Evolutionary conservation across 768 basidiomycete genomes (phyloP).

Genomic region (Serendipita indica): DNA sequence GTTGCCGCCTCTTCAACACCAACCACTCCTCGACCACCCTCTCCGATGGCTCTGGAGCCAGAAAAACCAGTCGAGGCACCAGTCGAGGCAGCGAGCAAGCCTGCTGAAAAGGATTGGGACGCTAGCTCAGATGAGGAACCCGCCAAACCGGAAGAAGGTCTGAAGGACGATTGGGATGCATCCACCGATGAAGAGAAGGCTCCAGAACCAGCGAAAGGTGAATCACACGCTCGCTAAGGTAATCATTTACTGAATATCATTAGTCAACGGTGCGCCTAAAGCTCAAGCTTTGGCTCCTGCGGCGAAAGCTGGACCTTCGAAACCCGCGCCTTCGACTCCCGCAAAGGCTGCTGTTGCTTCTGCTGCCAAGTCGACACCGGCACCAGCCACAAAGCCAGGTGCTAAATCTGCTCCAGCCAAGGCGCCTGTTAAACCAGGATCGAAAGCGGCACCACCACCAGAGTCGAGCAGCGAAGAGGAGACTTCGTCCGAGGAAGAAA

Average conservation of each 20-base stretch:
- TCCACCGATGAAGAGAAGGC: constrained; percentile 36
- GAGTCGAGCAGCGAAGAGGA: constrained; percentile 18
- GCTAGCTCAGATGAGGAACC: constrained; percentile 20
- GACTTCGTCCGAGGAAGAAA: constrained; percentile 22
- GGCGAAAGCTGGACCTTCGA: constrained; percentile 19
- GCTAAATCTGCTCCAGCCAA: constrained; percentile 16
- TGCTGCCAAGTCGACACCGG: constrained; percentile 15
- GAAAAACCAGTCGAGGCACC: constrained; percentile 25
- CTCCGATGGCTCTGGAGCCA: constrained; percentile 22
- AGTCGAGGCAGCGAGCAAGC: constrained; percentile 9
- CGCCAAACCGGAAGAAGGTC: constrained; percentile 21
- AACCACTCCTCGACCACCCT: constrained; percentile 5
- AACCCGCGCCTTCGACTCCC: too few species aligned
- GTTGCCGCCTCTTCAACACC: constrained; percentile 41
- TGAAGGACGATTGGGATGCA: constrained; percentile 48
- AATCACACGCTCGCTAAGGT: too few species aligned
- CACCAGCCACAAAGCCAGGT: constrained; percentile 16
- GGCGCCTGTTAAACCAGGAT: constrained; percentile 19
- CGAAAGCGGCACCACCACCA: constrained; percentile 20
- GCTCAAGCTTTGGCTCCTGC: constrained; percentile 17
- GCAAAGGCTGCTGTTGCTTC: constrained; percentile 18
- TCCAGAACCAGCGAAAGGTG: constrained; percentile 13
- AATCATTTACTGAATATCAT: too few species aligned
- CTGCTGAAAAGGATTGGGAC: constrained; percentile 24
- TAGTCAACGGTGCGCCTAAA: constrained; percentile 16